These are phyloP conservation scores for Hymenoscyphus fructigenus DNA, from an alignment of 2,329 filamentous ascomycete species.

Conservation along the genomic window DNA sequence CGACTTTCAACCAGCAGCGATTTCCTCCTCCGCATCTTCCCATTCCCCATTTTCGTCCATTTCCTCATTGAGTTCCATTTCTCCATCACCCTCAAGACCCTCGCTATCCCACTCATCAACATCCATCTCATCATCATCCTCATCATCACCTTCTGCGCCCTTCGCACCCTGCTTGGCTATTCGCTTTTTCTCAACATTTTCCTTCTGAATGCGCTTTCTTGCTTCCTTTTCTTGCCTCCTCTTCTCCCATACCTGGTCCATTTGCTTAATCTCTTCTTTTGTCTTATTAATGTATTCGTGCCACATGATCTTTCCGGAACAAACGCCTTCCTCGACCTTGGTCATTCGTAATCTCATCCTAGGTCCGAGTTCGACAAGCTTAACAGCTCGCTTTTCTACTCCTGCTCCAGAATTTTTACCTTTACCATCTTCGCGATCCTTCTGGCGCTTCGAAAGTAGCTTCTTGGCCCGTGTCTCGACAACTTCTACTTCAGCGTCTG, in stretches of 20 bases:
- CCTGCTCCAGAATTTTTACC: constrained; percentile 39
- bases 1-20: constrained; percentile 32
- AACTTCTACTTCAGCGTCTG: constrained; percentile 93
- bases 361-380: constrained; percentile 88
- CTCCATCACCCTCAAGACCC: constrained; percentile 36
- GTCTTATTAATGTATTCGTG: constrained; percentile 92
- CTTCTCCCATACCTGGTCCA: constrained; percentile 83
- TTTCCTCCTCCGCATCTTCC: constrained; percentile 37
- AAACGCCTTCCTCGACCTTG: constrained; percentile 95
- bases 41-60: constrained; percentile 36
- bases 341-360: constrained; percentile 85
- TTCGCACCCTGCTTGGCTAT: constrained; percentile 52
- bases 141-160: constrained; percentile 52
- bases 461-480: constrained; percentile 62
- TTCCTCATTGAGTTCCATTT: constrained; percentile 37
- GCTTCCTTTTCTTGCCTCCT: constrained; percentile 77
- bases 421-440: constrained; percentile 47
- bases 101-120: constrained; percentile 44
- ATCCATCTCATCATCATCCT: constrained; percentile 48
- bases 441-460: constrained; percentile 50
- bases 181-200: constrained; percentile 86
- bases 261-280: constrained; percentile 69
- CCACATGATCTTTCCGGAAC: constrained; percentile 91
- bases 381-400: constrained; percentile 78
- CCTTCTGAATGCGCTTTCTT: constrained; percentile 78